Percentiles rank a stretch among this genome's conserved stretches.
These are phyloP conservation scores for rapeseed (Brassica napus) DNA, from an alignment of 345 rosid species.

Conservation along the genomic window DNA sequence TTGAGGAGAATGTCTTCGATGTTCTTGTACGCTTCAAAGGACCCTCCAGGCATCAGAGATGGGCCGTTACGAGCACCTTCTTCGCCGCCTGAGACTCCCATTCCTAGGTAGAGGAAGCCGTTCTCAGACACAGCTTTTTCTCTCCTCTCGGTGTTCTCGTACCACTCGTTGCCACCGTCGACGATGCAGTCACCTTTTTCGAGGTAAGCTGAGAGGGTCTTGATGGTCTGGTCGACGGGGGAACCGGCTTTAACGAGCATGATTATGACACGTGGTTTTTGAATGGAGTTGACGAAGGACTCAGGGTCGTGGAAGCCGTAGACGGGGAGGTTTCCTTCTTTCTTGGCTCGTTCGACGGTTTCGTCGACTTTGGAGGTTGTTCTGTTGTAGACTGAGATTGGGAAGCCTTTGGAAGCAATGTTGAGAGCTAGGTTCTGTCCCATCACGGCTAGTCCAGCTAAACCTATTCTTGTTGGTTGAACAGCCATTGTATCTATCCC, in stretches of 20 bases:
- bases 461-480: slow-evolving; percentile 74
- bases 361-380: slow-evolving; percentile 88
- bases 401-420: slow-evolving; percentile 93
- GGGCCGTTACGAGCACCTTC: slow-evolving; percentile 96
- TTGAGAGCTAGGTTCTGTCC: slow-evolving; percentile 96
- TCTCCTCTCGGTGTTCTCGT: slow-evolving; percentile 94
- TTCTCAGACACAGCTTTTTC: slow-evolving; percentile 63
- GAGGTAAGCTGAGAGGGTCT: slow-evolving; percentile 76
- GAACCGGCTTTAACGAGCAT: slow-evolving; percentile 98
- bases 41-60: slow-evolving; percentile 96
- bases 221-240: slow-evolving; percentile 88
- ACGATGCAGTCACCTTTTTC: slow-evolving; percentile 95
- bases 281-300: slow-evolving; percentile 76
- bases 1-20: slow-evolving; percentile 88
- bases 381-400: slow-evolving; percentile 93
- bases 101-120: slow-evolving; percentile 89
- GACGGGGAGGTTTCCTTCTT: slow-evolving; percentile 78
- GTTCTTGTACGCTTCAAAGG: slow-evolving; percentile 77
- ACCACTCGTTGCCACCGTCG: slow-evolving; percentile 99
- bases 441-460: slow-evolving; percentile 98
- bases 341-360: slow-evolving; percentile 84
- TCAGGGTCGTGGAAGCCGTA: slow-evolving; percentile 85
- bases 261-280: slow-evolving; percentile 87
- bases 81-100: slow-evolving; percentile 99
- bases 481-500: slow-evolving; percentile 67